Conservation (phyloP, 148 eudicot genomes). For the Silene latifolia region DNA sequence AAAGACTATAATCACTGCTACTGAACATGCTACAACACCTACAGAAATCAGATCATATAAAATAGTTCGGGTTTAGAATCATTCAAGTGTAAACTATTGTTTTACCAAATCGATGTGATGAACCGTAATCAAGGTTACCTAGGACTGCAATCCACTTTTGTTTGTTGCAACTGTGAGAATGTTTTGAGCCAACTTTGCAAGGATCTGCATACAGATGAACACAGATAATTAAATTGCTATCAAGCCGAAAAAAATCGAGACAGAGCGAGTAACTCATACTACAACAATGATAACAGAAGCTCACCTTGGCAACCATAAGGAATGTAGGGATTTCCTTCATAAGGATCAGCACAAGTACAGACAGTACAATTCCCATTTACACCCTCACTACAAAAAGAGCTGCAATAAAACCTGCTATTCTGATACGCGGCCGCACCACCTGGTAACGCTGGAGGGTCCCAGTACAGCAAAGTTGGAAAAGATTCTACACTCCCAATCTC, state of each 20-base stretch:
- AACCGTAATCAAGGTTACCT: constrained; percentile 4
- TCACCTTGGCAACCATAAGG: constrained; percentile 22
- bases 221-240: background rate
- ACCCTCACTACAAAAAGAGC: constrained; percentile 3
- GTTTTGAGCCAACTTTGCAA: constrained; percentile 16
- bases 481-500: constrained; percentile 6
- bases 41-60: background rate
- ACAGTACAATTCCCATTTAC: constrained; percentile 5
- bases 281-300: background rate
- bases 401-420: constrained; percentile 1
- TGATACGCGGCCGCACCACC: constrained; percentile 4
- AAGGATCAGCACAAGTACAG: constrained; percentile 18
- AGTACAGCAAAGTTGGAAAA: constrained; percentile 12
- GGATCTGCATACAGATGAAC: constrained; percentile 13
- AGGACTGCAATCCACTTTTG: constrained; percentile 9
- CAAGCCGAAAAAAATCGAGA: background rate
- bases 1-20: constrained; percentile 14
- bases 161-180: constrained; percentile 3
- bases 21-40: constrained; percentile 12
- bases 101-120: background rate
- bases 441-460: constrained; percentile 17
- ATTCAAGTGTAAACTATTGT: background rate
- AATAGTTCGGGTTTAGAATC: background rate
- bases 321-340: constrained; percentile 23
- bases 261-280: background rate